Evolutionary conservation across 208 protist genomes (phyloP), one percentile per base, ranked within the genome.

Genomic region (Phytomonas sp.): DNA sequence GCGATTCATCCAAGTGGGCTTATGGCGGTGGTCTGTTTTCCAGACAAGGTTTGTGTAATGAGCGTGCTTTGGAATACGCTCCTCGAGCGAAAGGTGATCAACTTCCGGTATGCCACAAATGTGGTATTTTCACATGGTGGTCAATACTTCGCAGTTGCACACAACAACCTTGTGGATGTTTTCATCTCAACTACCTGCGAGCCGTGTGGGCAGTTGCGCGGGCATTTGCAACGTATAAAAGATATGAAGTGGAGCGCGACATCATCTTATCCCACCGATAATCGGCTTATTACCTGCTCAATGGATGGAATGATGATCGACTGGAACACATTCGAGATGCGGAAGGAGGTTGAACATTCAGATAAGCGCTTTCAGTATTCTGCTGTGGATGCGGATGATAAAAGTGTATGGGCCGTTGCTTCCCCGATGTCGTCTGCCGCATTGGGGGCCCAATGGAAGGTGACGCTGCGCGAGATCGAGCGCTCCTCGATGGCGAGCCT

Each of bases 221-320:
- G 96, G 7, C 96, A 98, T 77, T 95, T 84, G 51, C 89, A 95
- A 75, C 93, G 93, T 73, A 89, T 97, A 62, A 83, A 84, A 28
- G 79, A 84, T 68, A 82, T 97, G 62, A 75, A 91, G 70, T 97
- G 93, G 93, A 81, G 76, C 71, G 76, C 85, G 40, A 91, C 82
- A 15, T 86, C 90, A 31, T 80, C 87, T 9, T 94, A 94, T 76
- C 91, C 91, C 11, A 95, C 96, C 31, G 97, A 99, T 79, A 89
- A 93, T 66, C 72, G 83, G 36, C 75, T 98, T 36, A 68, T 98
- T 51, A 96, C 91, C 7, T 91, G 85, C 71, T 97, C 96, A 28
- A 75, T 83, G 60, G 97, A 99, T 73, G 97, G 97, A 68, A 89
- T 97, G 67, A 88, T 98, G 32, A 96, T 98, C 67, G 92, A 98